These are phyloP conservation scores for Agrostemma githago DNA, from an alignment of 148 eudicot genomes.

Conservation along the genomic window DNA sequence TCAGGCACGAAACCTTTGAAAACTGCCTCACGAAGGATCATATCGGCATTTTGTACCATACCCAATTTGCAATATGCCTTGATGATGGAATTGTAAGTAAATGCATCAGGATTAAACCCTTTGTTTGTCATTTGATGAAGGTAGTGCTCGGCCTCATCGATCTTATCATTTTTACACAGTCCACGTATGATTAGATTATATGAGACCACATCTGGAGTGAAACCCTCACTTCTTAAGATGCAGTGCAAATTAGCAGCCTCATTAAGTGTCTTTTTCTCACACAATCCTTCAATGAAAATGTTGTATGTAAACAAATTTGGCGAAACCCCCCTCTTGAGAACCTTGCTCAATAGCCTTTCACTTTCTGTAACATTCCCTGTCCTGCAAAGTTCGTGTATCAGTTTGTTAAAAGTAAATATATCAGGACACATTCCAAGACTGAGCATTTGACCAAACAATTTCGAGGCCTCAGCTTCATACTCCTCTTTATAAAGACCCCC, in stretches of 20 bases:
- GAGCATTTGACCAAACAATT: slow-evolving; percentile 86
- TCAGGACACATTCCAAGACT: slow-evolving; percentile 55
- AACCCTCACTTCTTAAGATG: slow-evolving; percentile 42
- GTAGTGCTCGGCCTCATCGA: slow-evolving; percentile 66
- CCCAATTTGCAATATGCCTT: slow-evolving; percentile 78
- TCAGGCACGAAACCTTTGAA: slow-evolving; percentile 78
- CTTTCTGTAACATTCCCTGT: slow-evolving; percentile 60
- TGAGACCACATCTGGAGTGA: slow-evolving; percentile 73
- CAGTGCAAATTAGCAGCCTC: slow-evolving; percentile 63
- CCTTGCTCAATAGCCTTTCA: slow-evolving; percentile 67
- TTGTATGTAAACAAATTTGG: slow-evolving; percentile 88
- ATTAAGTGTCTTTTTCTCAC: slow-evolving; percentile 46
- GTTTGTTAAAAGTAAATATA: slow-evolving; percentile 71
- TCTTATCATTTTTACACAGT: slow-evolving; percentile 57
- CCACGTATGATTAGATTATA: slow-evolving; percentile 82
- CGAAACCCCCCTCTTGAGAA: slow-evolving; percentile 70
- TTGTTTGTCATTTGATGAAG: slow-evolving; percentile 75
- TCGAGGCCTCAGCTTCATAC: slow-evolving; percentile 47
- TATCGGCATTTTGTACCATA: slow-evolving; percentile 63
- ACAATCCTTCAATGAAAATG: slow-evolving; percentile 78
- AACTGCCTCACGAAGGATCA: slow-evolving; percentile 57
- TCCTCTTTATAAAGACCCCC: slow-evolving; percentile 67
- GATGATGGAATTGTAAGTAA: slow-evolving; percentile 72
- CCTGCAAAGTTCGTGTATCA: slow-evolving; percentile 61
- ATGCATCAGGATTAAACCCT: slow-evolving; percentile 78